These are phyloP conservation scores for Taiozyma sp. DNA, from an alignment of 1,139 yeast species.

Conservation along the genomic window DNA sequence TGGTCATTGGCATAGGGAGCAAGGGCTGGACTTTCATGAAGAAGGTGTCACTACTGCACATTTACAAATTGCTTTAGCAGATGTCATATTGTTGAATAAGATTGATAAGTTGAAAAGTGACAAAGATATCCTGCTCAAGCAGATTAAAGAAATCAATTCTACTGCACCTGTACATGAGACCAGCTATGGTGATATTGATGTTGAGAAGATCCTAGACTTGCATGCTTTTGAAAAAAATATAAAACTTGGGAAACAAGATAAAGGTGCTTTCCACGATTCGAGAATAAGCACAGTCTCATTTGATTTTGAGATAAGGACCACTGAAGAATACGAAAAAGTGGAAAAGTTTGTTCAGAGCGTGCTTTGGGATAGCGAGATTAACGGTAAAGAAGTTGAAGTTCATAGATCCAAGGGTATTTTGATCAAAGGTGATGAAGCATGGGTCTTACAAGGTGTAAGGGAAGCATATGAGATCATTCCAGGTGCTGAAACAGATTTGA, in stretches of 20 bases:
- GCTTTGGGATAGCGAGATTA: constrained; percentile 57
- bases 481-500: constrained; percentile 35
- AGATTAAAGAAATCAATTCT: constrained; percentile 55
- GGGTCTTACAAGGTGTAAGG: constrained; percentile 87
- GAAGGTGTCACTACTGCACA: constrained; percentile 78
- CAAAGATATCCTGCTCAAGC: constrained; percentile 20
- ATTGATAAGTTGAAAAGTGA: constrained; percentile 44
- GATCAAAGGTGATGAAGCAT: constrained; percentile 31
- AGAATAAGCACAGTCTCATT: constrained; percentile 62
- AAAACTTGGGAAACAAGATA: constrained; percentile 27
- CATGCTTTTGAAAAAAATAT: constrained; percentile 66
- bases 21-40: constrained; percentile 30
- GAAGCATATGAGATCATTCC: constrained; percentile 81
- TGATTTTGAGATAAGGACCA: constrained; percentile 41
- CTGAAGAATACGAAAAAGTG: constrained; percentile 32
- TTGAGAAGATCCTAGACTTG: constrained; percentile 61
- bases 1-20: constrained; percentile 55
- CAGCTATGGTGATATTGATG: constrained; percentile 64
- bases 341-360: constrained; percentile 61
- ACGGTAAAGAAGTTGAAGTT: constrained; percentile 49
- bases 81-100: constrained; percentile 72
- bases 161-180: constrained; percentile 65
- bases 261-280: constrained; percentile 39
- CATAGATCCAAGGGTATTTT: constrained; percentile 81
- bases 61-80: constrained; percentile 87